Evolutionary conservation across 495 filamentous ascomycete species (phyloP), one percentile per base, ranked within the genome.

Genomic region (Aspergillus coremiiformis): DNA sequence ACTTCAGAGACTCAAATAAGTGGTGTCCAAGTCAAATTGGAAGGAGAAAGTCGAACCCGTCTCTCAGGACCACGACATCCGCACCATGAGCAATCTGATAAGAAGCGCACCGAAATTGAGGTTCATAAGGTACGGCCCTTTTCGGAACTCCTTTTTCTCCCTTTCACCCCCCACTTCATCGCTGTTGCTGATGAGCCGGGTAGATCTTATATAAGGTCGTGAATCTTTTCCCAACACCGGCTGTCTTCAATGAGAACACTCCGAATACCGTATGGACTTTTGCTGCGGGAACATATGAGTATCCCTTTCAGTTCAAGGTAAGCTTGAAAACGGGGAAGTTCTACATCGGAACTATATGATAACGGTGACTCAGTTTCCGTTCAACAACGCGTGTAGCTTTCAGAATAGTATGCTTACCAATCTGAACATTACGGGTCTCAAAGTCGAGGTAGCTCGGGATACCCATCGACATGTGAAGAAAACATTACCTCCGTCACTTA

Each of bases 261-360:
- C 63, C 68, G 3, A 67, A 69, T 39, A 64, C 72, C 1, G 73
- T 78, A 7, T 85, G 81, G 58, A 83, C 85, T 0, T 73, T 97
- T 51, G 78, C 82, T 30, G 67, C 87, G 0, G 93, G 93, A 35
- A 76, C 79, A 55, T 87, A 96, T 70, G 83, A 90, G 61, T 97
- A 93, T 66, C 87, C 88, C 2, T 98, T 98, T 65, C 67, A 78
- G 27, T 95, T 98, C 78, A 94, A 95, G 73, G 81, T 85, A 50
- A 47, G 37, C 17, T 41, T 14, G 32, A 12, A 15, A 35, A 2
- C 2, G n/a, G 32, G 11, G 32, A 14, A 0, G 12, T 15, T 12
- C 9, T 14, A 35, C n/a, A 10, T n/a, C n/a, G 32, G 32, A 14
- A 15, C 14, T 7, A 35, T n/a, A 14, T 35, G 32, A 10, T 35